Evolutionary conservation across 1,139 yeast genomes (phyloP).

Genomic region (Saccharomyces hybrid): DNA sequence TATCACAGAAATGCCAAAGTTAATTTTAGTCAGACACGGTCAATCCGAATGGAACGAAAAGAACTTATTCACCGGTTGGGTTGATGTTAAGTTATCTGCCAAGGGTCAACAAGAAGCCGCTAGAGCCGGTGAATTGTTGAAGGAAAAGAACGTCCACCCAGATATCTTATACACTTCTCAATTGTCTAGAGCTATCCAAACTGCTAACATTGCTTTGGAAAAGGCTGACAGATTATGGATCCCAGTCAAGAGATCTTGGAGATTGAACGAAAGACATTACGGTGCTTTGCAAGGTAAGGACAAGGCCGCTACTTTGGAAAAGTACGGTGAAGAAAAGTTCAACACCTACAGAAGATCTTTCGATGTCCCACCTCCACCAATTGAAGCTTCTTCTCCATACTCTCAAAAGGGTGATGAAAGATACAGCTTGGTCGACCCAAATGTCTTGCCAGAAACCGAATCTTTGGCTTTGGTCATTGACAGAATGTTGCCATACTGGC

Average conservation of each 20-base stretch:
- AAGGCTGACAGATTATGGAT: conserved; percentile 84
- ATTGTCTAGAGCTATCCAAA: conserved; percentile 93
- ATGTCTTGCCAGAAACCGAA: conserved; percentile 87
- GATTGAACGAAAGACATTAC: conserved; percentile 98
- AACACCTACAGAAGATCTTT: conserved; percentile 97
- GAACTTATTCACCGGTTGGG: conserved; percentile 99
- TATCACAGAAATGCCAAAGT: conserved; percentile 46
- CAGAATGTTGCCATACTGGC: conserved; percentile 97
- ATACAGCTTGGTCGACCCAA: conserved; percentile 76
- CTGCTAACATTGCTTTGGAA: conserved; percentile 92
- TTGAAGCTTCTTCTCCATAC: conserved; percentile 69
- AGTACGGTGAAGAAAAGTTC: conserved; percentile 89
- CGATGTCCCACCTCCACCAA: conserved; percentile 93
- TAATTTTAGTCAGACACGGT: conserved; percentile 91
- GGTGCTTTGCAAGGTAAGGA: conserved; percentile 99
- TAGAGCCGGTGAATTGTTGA: conserved; percentile 88
- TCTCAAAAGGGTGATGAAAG: conserved; percentile 83
- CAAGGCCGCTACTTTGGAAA: conserved; percentile 86
- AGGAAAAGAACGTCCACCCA: conserved; percentile 78
- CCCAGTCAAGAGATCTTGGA: conserved; percentile 94
- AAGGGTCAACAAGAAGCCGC: conserved; percentile 85
- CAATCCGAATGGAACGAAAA: conserved; percentile 98
- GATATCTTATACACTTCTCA: conserved; percentile 88
- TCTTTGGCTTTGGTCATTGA: conserved; percentile 92
- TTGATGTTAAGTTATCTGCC: conserved; percentile 81